These are phyloP conservation scores for Penicillium sp. DNA, from an alignment of 2,329 filamentous ascomycete species.

Conservation along the genomic window DNA sequence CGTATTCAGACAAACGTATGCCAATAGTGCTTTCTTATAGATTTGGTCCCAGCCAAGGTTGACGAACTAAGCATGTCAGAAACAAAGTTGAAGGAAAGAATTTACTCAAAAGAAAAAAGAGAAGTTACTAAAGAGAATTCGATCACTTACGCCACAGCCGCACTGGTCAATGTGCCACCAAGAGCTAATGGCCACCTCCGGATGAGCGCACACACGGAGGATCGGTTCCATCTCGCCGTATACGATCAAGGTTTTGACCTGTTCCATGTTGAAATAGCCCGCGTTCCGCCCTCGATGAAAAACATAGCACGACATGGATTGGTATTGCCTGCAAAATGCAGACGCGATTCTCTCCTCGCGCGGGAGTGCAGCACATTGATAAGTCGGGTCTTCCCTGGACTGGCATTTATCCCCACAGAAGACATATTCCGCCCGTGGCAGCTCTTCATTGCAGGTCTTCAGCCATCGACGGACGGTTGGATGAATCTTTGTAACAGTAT, in stretches of 20 bases:
- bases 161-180: neutral
- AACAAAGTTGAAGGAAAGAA: neutral
- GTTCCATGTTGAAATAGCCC: slow-evolving; percentile 6
- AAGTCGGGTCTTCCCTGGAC: neutral
- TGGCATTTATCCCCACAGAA: neutral
- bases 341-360: neutral
- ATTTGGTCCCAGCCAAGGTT: slow-evolving; percentile 7
- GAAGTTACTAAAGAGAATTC: neutral
- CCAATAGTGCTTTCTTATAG: slow-evolving; percentile 1
- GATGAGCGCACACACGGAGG: slow-evolving; percentile 6
- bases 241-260: slow-evolving; percentile 9
- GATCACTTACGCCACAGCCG: neutral
- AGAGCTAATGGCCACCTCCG: neutral
- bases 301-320: neutral
- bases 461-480: slow-evolving; percentile 10
- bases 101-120: neutral
- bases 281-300: neutral
- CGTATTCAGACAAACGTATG: slow-evolving; percentile 9
- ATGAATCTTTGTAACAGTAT: slow-evolving; percentile 2
- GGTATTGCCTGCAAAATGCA: neutral
- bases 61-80: neutral
- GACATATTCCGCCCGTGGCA: too few species aligned
- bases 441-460: neutral
- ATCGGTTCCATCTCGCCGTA: slow-evolving; percentile 10
- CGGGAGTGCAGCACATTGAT: neutral